Base-by-base conservation (phyloP, 2,329 filamentous ascomycete species). In the Botryotinia convoluta region DNA sequence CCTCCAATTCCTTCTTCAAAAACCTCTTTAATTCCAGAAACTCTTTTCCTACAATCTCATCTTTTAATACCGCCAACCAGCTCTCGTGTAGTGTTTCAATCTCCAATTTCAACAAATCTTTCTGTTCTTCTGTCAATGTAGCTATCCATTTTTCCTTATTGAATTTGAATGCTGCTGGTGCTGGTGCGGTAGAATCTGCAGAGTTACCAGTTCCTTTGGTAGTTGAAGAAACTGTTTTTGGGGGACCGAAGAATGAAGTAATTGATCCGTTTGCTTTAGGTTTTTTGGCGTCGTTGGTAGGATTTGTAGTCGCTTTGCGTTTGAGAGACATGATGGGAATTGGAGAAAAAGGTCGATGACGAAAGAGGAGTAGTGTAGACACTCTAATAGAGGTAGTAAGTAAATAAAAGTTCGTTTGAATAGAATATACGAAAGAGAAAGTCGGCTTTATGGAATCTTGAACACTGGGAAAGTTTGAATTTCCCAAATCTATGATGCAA, bases 21-120 rank as follows among this genome's bases (percentile, higher is more conserved):
- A 98, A 99, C 69, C 88, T 87, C 86, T 99, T 99, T 77, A 99
- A 84, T 4, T 93, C 89, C 64, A 99, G 85, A 80, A 99, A 99
- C 74, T 95, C 91, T 37, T 90, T 89, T 73, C 87, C 91, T 1
- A 89, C 85, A 59, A 99, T 85, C 77, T 98, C 95, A 75, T 97
- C 94, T 82, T 97, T 97, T 74, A 99, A 87, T 76, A 93, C 90
- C 26, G 91, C 90, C 75, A 99, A 86, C 95, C 96, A 99, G 84
- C 92, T 97, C 74, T 95, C 93, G 81, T 98, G 89, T 74, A 99
- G 85, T 0, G 95, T 98, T 62, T 97, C 90, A 77, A 99, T 97
- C 84, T 99, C 96, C 59, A 99, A 87, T 80, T 92, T 87, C 67
- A 99, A 87, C 64, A 98, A 86, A 70, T 91, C 87, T 80, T 90